phyloP scores from a whole-genome alignment of 306 rosid genomes.

The Senna tora region DNA sequence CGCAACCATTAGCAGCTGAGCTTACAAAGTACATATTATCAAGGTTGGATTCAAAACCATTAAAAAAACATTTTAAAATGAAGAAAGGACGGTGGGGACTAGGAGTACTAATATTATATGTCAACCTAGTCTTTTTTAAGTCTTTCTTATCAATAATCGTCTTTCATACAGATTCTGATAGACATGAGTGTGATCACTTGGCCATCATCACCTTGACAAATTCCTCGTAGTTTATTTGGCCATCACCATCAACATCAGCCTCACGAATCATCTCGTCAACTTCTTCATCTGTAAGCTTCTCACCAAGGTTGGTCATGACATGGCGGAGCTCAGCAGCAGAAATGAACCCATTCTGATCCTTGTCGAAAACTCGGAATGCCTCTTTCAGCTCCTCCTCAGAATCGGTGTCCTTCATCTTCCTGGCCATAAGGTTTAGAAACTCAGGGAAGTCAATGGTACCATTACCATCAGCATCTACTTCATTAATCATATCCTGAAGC shows the following conservation, averaged over 20 bases:
- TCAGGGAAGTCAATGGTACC: slow-evolving; percentile 90
- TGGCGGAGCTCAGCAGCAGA: slow-evolving; percentile 95
- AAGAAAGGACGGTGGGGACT: neutral
- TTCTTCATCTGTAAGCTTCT: slow-evolving; percentile 87
- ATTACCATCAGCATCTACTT: slow-evolving; percentile 86
- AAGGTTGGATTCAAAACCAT: slow-evolving; percentile 43
- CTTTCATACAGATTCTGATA: slow-evolving; percentile 7
- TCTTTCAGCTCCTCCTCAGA: slow-evolving; percentile 90
- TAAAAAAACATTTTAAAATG: slow-evolving; percentile 23
- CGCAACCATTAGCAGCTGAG: slow-evolving; percentile 31
- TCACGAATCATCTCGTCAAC: slow-evolving; percentile 92
- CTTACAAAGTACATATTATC: slow-evolving; percentile 29
- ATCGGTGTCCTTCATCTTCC: slow-evolving; percentile 93
- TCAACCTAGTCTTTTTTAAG: slow-evolving; percentile 28
- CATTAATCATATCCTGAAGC: slow-evolving; percentile 92
- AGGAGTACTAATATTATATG: slow-evolving; percentile 13
- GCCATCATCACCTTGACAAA: slow-evolving; percentile 96
- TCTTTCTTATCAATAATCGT: neutral
- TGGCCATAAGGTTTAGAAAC: slow-evolving; percentile 86
- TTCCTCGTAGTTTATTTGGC: slow-evolving; percentile 84
- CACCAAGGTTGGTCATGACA: slow-evolving; percentile 90
- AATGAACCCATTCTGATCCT: slow-evolving; percentile 91
- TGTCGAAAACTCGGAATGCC: slow-evolving; percentile 85
- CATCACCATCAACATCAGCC: slow-evolving; percentile 94
- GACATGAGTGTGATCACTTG: slow-evolving; percentile 49